phyloP scores from a whole-genome alignment of 371 early-diverging fungal genomes.

The Nematocida ironsii region DNA sequence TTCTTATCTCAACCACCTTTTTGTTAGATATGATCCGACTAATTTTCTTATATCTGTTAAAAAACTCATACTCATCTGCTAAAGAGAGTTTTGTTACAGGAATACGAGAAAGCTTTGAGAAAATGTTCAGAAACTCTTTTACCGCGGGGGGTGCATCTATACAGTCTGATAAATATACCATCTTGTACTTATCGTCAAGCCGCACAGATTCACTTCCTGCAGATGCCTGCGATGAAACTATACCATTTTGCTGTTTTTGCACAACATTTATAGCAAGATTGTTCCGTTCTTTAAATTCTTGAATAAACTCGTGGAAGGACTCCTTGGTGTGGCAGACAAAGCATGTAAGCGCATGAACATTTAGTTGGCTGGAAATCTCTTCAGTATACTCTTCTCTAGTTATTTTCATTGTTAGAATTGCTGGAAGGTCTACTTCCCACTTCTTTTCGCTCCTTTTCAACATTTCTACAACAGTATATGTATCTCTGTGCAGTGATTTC shows the following conservation, averaged over 20 bases:
- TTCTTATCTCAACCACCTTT: slow-evolving; percentile 67
- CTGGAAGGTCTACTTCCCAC: slow-evolving; percentile 69
- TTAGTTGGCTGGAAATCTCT: slow-evolving; percentile 68
- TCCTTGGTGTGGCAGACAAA: slow-evolving; percentile 67
- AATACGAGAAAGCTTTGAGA: slow-evolving; percentile 64
- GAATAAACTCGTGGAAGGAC: slow-evolving; percentile 64
- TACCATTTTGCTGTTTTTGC: slow-evolving; percentile 45
- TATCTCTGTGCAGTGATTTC: slow-evolving; percentile 66
- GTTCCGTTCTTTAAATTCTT: slow-evolving; percentile 67
- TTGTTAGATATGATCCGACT: slow-evolving; percentile 63
- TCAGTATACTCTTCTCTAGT: slow-evolving; percentile 56
- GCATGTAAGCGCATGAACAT: slow-evolving; percentile 65
- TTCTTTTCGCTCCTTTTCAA: slow-evolving; percentile 62
- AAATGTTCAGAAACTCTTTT: slow-evolving; percentile 60
- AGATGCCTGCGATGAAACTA: too few relatives aligned
- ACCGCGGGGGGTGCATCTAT: slow-evolving; percentile 62
- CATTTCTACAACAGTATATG: slow-evolving; percentile 67
- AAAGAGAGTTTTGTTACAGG: slow-evolving; percentile 61
- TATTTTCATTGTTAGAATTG: slow-evolving; percentile 65
- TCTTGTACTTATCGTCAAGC: slow-evolving; percentile 61
- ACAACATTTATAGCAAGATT: slow-evolving; percentile 65
- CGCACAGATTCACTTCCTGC: not conserved
- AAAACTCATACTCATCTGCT: slow-evolving; percentile 63
- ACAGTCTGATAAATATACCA: slow-evolving; percentile 67
- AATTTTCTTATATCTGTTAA: slow-evolving; percentile 55